Conservation (phyloP, 441 rosid genomes). For the Syzygium syzygioides region DNA sequence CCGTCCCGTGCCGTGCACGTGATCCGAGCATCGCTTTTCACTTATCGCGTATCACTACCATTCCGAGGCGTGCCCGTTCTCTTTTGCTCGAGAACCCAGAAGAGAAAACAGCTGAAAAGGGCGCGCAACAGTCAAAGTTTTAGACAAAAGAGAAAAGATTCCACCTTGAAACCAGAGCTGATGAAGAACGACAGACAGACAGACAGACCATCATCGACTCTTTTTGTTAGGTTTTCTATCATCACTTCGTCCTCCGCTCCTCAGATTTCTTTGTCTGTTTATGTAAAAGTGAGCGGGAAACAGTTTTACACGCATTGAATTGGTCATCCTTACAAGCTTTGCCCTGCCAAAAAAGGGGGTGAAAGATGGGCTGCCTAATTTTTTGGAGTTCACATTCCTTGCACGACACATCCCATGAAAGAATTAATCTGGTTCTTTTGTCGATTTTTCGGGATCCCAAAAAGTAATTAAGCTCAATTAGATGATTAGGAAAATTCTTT, state of each 20-base stretch:
- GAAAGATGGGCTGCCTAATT: neutral
- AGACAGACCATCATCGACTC: neutral
- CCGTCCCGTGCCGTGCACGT: neutral
- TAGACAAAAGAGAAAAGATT: neutral
- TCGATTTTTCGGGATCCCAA: neutral
- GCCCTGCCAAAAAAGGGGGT: neutral
- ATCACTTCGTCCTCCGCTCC: neutral
- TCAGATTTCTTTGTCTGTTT: neutral
- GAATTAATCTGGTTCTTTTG: too few relatives aligned
- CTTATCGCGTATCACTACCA: neutral
- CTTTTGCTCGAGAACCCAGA: neutral
- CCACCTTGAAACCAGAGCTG: neutral
- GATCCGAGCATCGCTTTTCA: neutral
- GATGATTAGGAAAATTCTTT: neutral
- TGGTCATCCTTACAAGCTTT: neutral
- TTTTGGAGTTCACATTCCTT: neutral
- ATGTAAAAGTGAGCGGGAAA: neutral
- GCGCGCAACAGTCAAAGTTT: neutral
- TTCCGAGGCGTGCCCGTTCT: neutral
- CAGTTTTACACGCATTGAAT: neutral
- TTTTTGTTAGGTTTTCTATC: neutral
- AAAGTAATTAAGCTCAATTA: neutral
- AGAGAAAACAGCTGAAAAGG: neutral
- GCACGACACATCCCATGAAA: neutral
- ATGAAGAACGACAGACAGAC: neutral